Evolutionary conservation across 768 basidiomycete genomes (phyloP), one percentile per base, ranked within the genome.

Genomic region (Boletus rubropictus): DNA sequence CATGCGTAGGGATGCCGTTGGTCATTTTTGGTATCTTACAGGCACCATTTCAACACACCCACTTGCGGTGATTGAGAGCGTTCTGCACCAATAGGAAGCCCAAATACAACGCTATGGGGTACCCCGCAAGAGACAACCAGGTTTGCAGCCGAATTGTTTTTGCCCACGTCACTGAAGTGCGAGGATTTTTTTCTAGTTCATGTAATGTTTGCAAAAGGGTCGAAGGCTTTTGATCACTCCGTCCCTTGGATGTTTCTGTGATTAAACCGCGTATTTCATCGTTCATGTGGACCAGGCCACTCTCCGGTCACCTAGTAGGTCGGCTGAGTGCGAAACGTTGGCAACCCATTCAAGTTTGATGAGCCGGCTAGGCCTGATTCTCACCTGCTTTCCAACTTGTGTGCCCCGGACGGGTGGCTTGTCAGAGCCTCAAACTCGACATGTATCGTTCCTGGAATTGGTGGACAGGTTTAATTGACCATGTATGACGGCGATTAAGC

Each of bases 231-330:
- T 33, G 39, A 47, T 53, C 41, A 15, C 29, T 44, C 24, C 22
- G 17, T 37, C 20, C 27, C 47, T 32, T 24, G 44, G 31, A 42
- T 18, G 22, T 39, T 41, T 38, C 22, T 43, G 34, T 33, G 18
- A 48, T 41, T 37, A 27, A 44, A 37, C 42, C 21, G 15, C 28
- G 35, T 25, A 37, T 43, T 49, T 29, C 44, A 29, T 50, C 24
- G 37, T 49, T 49, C 47, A 38, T 61, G 55, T 53, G 61, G 56
- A 61, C 55, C 61, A 53, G 49, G 52, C 51, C 58, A 38, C 29
- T 35, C 18, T 21, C 36, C 40, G 50, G 51, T 46, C 36, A 51
- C 51, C 24, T 35, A 24, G 38, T 34, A 32, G 28, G 42, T 32
- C 42, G 38, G 28, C 17, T 15, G 27, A 39, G 38, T 31, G 38